Percentiles rank a stretch among this genome's conserved stretches.
Evolutionary conservation across 1,284 basidiomycete species (phyloP).

Genomic region (Mrakiaceae sp.): DNA sequence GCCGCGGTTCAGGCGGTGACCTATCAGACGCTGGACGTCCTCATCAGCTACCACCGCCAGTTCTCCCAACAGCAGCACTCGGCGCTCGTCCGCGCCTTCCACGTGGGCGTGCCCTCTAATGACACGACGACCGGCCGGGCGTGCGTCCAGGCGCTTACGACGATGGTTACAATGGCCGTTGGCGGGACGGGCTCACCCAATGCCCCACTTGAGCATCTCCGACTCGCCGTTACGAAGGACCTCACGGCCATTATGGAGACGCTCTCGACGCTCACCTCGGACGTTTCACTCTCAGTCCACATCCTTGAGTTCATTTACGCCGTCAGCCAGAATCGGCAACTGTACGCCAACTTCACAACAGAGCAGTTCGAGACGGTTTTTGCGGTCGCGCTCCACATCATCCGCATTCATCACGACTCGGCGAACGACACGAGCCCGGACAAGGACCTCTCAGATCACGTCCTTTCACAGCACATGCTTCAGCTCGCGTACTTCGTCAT

Average conservation of each 20-base stretch:
- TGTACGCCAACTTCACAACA: constrained; percentile 89
- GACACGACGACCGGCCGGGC: constrained; percentile 69
- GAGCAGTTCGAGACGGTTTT: constrained; percentile 89
- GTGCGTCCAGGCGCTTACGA: constrained; percentile 79
- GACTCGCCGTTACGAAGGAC: constrained; percentile 67
- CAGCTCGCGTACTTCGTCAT: constrained; percentile 87
- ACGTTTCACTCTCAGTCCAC: constrained; percentile 84
- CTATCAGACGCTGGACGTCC: constrained; percentile 76
- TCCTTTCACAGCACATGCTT: constrained; percentile 89
- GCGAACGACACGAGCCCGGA: constrained; percentile 35
- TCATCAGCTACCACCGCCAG: constrained; percentile 76
- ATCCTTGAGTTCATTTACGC: constrained; percentile 88
- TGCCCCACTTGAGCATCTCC: constrained; percentile 71
- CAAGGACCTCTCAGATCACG: constrained; percentile 35
- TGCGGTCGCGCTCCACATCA: constrained; percentile 86
- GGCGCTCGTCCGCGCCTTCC: constrained; percentile 71
- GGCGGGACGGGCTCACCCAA: background rate
- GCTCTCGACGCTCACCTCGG: constrained; percentile 88
- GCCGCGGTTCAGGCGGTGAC: constrained; percentile 80
- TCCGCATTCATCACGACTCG: constrained; percentile 67
- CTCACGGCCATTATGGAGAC: constrained; percentile 75
- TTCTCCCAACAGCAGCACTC: constrained; percentile 52
- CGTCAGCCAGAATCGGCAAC: constrained; percentile 62
- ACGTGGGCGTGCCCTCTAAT: constrained; percentile 49
- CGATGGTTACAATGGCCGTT: constrained; percentile 30